These are phyloP conservation scores for Dinochytrium kinnereticum DNA, from an alignment of 371 early-diverging fungal species.

Conservation along the genomic window DNA sequence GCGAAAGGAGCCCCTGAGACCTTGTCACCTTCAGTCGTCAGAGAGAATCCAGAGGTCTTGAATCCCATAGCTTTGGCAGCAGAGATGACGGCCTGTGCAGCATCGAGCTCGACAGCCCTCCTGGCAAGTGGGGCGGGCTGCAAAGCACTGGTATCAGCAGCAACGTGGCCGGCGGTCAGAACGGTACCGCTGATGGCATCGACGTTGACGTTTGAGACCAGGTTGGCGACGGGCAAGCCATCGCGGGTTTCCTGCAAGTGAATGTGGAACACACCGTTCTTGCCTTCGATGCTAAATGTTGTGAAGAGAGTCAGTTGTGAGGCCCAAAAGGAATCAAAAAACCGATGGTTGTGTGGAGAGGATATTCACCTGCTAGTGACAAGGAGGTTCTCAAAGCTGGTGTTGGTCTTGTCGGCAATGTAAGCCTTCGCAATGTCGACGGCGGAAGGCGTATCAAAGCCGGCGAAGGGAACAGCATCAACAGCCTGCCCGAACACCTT, in stretches of 20 bases:
- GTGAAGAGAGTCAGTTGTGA: no score
- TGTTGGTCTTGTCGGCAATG: not conserved
- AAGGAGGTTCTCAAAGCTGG: not conserved
- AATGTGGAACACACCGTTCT: constrained; percentile 17
- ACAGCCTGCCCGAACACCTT: not conserved
- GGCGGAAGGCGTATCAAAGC: not conserved
- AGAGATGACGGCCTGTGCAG: constrained; percentile 3
- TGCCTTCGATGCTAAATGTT: not conserved
- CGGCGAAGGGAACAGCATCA: not conserved
- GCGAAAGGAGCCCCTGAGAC: constrained; percentile 28
- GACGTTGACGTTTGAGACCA: constrained; percentile 18
- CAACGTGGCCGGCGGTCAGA: not conserved
- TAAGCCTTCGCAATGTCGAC: not conserved
- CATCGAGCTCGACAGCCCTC: not conserved
- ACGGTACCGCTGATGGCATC: not conserved
- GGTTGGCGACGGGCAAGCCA: constrained; percentile 30
- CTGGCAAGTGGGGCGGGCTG: not conserved
- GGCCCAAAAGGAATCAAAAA: not conserved
- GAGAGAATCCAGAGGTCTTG: not conserved
- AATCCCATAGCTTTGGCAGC: constrained; percentile 3
- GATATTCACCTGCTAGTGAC: not conserved
- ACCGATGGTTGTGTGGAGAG: not conserved
- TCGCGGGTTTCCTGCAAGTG: constrained; percentile 22
- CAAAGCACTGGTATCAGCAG: not conserved
- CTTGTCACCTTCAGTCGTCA: not conserved